Base-by-base conservation (phyloP, 441 rosid species). In the Arabidopsis lyrata region DNA sequence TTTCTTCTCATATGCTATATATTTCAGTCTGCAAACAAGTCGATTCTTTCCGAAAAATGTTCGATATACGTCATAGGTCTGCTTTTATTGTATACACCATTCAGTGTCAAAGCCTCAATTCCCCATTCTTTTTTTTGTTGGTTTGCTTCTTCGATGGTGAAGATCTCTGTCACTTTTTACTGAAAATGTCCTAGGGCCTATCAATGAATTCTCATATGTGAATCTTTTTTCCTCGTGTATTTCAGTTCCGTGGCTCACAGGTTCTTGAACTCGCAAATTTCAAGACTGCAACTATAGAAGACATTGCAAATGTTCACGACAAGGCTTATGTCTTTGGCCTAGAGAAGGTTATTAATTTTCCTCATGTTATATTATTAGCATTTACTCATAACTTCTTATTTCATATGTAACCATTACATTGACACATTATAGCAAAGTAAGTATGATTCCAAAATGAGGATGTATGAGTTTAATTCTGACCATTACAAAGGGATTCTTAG, bases 241-340 rank as follows among this genome's bases (percentile, higher is more conserved):
- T 64, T 83, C 90, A 95, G 97, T 87, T 86, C 79, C 91, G 90
- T 47, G 84, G 96, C 70, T 82, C 87, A 5, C 88, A 88, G 65
- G 75, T 90, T 62, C 76, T 88, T 81, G 89, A 95, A 82, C 92
- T 95, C 53, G 79, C 65, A 47, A 79, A 80, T 70, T 88, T 90
- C 76, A 89, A 83, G 81, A 89, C 87, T 76, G 97, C 99, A 69
- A 87, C 90, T 42, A 57, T 84, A 50, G 92, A 87, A 63, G 97
- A 94, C 70, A 82, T 94, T 79, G 86, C 87, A 79, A 88, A 78
- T 75, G 93, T 94, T 75, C 99, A 94, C 58, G 82, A 88, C 38
- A 87, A 80, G 81, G 88, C 96, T 77, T 92, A 94, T 81, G 87
- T 94, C 56, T 63, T 81, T n/a, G 94, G 97, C 36, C 93, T 94